Percentiles rank a stretch among this genome's conserved stretches.
These are phyloP conservation scores for Phytophthora idaei DNA, from an alignment of 352 stramenopile species.

Conservation along the genomic window DNA sequence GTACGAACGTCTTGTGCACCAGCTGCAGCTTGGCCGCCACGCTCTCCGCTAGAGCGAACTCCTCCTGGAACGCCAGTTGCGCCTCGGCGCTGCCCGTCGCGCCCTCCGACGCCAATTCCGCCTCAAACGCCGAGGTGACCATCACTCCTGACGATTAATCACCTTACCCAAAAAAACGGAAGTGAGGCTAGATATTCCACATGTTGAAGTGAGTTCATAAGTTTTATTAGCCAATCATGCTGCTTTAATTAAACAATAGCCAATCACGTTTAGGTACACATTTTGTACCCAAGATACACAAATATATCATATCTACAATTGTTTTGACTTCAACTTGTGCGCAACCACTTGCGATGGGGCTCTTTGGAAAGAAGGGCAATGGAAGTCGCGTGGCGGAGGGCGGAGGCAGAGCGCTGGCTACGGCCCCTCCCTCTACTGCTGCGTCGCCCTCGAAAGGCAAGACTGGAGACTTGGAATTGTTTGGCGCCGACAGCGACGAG, in stretches of 20 bases:
- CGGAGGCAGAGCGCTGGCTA: slow-evolving; percentile 19
- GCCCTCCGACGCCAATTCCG: slow-evolving; percentile 33
- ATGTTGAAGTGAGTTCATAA: slow-evolving; percentile 3
- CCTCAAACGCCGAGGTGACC: slow-evolving; percentile 25
- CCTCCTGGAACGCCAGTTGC: slow-evolving; percentile 37
- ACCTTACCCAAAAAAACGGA: slow-evolving; percentile 6
- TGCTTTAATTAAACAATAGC: slow-evolving; percentile 5
- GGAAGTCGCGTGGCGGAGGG: slow-evolving; percentile 46
- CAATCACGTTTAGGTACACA: neutral
- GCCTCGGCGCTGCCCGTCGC: slow-evolving; percentile 16
- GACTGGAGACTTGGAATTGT: slow-evolving; percentile 50
- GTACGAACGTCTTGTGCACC: slow-evolving; percentile 28
- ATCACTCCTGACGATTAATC: slow-evolving; percentile 28
- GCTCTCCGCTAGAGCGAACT: slow-evolving; percentile 36
- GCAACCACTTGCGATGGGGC: slow-evolving; percentile 33
- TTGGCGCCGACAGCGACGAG: slow-evolving; percentile 77
- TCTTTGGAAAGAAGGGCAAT: slow-evolving; percentile 40
- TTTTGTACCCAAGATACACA: slow-evolving; percentile 2
- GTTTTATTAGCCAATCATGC: neutral
- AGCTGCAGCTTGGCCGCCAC: slow-evolving; percentile 35
- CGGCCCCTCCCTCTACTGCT: slow-evolving; percentile 4
- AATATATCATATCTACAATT: neutral
- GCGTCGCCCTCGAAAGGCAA: slow-evolving; percentile 17
- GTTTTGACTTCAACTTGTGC: slow-evolving; percentile 23
- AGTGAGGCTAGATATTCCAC: neutral